Evolutionary conservation across 2,329 filamentous ascomycete genomes (phyloP).

Genomic region (Alternaria sp.): DNA sequence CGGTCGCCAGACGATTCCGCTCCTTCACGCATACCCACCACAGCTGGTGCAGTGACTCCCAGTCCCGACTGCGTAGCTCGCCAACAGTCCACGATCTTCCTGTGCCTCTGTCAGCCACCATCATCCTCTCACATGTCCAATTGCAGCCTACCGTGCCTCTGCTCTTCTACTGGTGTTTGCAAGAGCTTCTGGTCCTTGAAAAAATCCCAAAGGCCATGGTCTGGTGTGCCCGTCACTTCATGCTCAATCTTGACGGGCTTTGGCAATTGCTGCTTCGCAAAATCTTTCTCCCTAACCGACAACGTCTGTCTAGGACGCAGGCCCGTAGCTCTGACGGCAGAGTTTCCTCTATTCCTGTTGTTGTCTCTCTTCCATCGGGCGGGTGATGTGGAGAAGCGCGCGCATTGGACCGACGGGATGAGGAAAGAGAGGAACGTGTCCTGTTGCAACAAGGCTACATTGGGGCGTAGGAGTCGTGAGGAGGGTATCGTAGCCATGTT

Average conservation of each 20-base stretch:
- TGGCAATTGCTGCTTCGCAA: slow-evolving; percentile 63
- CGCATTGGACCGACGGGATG: slow-evolving; percentile 35
- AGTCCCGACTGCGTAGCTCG: slow-evolving; percentile 88
- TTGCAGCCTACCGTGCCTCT: slow-evolving; percentile 67
- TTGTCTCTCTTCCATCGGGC: slow-evolving; percentile 70
- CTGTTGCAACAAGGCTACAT: slow-evolving; percentile 25
- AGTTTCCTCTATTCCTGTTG: slow-evolving; percentile 83
- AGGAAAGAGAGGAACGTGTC: slow-evolving; percentile 42
- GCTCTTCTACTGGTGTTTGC: slow-evolving; percentile 74
- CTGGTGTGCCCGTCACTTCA: slow-evolving; percentile 68
- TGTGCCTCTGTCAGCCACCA: slow-evolving; percentile 39
- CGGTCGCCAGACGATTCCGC: slow-evolving; percentile 86
- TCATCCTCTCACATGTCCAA: not conserved
- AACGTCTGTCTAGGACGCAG: slow-evolving; percentile 70
- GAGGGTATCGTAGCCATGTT: slow-evolving; percentile 44
- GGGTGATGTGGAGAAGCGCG: slow-evolving; percentile 61
- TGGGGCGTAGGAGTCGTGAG: slow-evolving; percentile 39
- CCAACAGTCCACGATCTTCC: slow-evolving; percentile 82
- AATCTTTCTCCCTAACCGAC: slow-evolving; percentile 72
- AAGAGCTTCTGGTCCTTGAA: slow-evolving; percentile 77
- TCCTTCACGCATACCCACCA: slow-evolving; percentile 97
- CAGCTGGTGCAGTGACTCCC: slow-evolving; percentile 88
- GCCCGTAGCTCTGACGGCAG: slow-evolving; percentile 79
- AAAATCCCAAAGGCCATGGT: slow-evolving; percentile 93
- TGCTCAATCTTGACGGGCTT: slow-evolving; percentile 71